Evolutionary conservation across 148 eudicot genomes (phyloP), one percentile per base, ranked within the genome.

Genomic region (Euryodendron excelsum): DNA sequence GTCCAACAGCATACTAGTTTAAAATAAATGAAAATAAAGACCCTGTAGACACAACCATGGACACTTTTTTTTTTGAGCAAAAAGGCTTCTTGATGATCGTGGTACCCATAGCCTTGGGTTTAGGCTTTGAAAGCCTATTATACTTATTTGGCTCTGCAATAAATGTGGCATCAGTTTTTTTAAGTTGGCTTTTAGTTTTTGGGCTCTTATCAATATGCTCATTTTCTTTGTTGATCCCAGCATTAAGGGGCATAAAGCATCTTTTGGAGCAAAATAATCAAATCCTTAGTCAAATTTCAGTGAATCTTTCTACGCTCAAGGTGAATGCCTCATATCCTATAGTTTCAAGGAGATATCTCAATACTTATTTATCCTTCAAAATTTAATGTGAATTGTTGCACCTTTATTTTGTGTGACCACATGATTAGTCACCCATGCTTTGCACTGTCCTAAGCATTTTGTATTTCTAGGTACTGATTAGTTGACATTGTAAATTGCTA

Each of bases 221-320:
- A 56, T 33, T 74, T 75, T 80, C 74, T 76, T 78, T 76, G 68
- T 74, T 74, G 53, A 61, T 78, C 74, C 41, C 89, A 91, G 94
- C 82, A 76, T 84, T 84, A 77, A 79, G 85, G 80, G 83, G 90
- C 79, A 76, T 88, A 67, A 88, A 84, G 81, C 90, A 86, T 72
- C 90, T 89, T 71, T 75, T 92, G 87, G 89, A 89, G 78, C 92
- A 88, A 82, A 92, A 92, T 69, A 41, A 63, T 55, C 86, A 87
- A 78, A 84, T 84, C 72, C 82, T 92, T 37, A 76, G 80, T 81
- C 90, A 87, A 74, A 90, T 92, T 63, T 80, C 87, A 63, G 84
- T 69, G 72, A 92, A 92, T 82, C 77, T 92, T 75, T 83, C 90
- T 14, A 67, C 81, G 53, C 76, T 88, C 31, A 87, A 89, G 92